Evolutionary conservation across 2,329 filamentous ascomycete species (phyloP), one percentile per base, ranked within the genome.

Genomic region (Aureobasidium sp.): DNA sequence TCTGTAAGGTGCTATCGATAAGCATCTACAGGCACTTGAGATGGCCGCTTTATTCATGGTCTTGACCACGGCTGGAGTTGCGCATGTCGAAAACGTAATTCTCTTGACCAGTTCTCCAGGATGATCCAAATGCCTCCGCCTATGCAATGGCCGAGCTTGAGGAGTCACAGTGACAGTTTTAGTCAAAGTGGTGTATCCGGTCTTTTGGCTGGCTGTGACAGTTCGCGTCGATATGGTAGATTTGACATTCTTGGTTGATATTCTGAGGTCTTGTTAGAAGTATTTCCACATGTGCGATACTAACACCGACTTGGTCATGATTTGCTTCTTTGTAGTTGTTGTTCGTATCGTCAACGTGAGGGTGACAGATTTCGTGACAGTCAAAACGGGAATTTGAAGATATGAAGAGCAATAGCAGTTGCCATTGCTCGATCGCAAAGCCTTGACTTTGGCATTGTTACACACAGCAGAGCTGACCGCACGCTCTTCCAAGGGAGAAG

Each of bases 401-500:
- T 37, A 57, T 6, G 42, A 37, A n/a, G 53, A 57, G 31, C 53
- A 57, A 37, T 43, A 45, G 42, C 53, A 57, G 23, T 25, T 25
- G 19, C 40, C 53, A n/a, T 27, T 57, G 40, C 40, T 46, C n/a
- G 40, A 45, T 25, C 17, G 11, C 13, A 57, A 13, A 19, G 53
- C 53, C 31, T 37, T 57, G 40, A 57, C 38, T 19, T 46, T 27
- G 33, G 38, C 53, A 37, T 57, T 46, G 8, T 46, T 46, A 17
- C 53, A 57, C 17, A n/a, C 23, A n/a, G 40, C 10, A 37, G 53
- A 45, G 31, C 53, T 57, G 53, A 17, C 40, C 46, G 53, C 53
- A 27, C 53, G 53, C 42, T 57, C 53, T 19, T 57, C 40, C 38
- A 57, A 42, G 13, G 53, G 42, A 25, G 53, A 45, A 37, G 53